Evolutionary conservation across 805 yeast genomes (phyloP).

Genomic region (Brettanomyces bruxellensis): DNA sequence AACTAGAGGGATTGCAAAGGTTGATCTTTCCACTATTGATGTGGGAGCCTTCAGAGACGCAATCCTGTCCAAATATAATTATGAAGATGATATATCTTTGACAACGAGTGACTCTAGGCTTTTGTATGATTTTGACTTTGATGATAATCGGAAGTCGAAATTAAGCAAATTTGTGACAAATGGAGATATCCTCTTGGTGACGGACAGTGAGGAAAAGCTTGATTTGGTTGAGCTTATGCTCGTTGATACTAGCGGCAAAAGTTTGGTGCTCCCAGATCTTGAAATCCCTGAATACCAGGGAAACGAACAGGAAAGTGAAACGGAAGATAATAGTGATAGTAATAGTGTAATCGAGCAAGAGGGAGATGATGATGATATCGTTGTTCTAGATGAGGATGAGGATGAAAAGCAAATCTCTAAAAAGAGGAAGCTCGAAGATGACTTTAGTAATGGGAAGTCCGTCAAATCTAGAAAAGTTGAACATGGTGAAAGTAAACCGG

Average conservation of each 20-base stretch:
- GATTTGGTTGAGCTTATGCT: conserved; percentile 59
- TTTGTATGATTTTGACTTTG: conserved; percentile 81
- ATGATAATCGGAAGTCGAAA: conserved; percentile 52
- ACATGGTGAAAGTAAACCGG: neutral
- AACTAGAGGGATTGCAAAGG: conserved; percentile 38
- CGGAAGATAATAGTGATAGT: conserved; percentile 11
- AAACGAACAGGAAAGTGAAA: conserved; percentile 15
- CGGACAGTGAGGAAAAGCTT: conserved; percentile 69
- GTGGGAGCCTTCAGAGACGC: conserved; percentile 44
- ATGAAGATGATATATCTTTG: conserved; percentile 51
- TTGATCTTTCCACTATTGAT: conserved; percentile 25
- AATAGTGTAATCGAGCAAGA: neutral
- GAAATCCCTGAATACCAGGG: conserved; percentile 12
- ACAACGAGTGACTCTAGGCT: conserved; percentile 39
- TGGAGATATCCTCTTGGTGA: conserved; percentile 60
- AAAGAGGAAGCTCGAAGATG: conserved; percentile 3
- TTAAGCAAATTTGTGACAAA: conserved; percentile 40
- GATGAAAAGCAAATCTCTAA: neutral
- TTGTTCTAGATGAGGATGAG: neutral
- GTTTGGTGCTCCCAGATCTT: conserved; percentile 15
- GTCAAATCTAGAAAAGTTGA: neutral
- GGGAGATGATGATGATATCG: neutral
- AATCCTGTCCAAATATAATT: conserved; percentile 41
- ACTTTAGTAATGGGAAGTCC: neutral
- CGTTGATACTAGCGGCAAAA: conserved; percentile 9